These are phyloP conservation scores for Diplotaxis tenuifolia DNA, from an alignment of 345 rosid genomes.

Conservation along the genomic window DNA sequence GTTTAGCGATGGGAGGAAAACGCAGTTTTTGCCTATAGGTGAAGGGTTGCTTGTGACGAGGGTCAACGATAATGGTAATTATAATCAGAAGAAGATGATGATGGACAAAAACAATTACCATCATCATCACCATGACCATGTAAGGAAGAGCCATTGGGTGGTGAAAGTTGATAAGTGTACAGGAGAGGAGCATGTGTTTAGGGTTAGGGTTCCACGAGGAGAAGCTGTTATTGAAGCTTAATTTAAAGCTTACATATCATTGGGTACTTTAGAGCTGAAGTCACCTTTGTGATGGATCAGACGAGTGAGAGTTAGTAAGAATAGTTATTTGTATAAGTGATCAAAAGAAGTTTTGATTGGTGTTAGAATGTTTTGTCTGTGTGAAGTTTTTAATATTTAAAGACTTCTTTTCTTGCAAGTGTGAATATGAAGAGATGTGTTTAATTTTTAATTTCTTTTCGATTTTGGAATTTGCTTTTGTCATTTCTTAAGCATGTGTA, in stretches of 20 bases:
- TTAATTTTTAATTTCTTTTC: neutral
- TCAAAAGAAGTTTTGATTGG: conserved; percentile 26
- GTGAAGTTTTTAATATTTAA: neutral
- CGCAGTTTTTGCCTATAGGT: conserved; percentile 78
- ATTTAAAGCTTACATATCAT: neutral
- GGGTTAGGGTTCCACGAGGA: conserved; percentile 59
- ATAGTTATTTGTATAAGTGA: conserved; percentile 21
- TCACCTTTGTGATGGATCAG: conserved; percentile 39
- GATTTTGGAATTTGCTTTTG: conserved; percentile 4
- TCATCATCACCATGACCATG: conserved; percentile 12
- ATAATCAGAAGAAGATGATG: conserved; percentile 21
- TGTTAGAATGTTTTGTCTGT: conserved; percentile 10
- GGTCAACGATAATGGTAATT: conserved; percentile 37
- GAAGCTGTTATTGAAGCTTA: conserved; percentile 54
- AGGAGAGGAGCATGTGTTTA: conserved; percentile 83
- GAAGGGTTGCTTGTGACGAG: conserved; percentile 67
- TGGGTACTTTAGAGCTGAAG: conserved; percentile 3
- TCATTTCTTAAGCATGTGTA: conserved; percentile 8
- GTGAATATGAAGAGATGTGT: conserved; percentile 22
- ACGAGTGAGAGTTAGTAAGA: conserved; percentile 33
- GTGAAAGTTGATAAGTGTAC: conserved; percentile 79
- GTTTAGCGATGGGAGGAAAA: conserved; percentile 50
- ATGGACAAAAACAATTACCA: neutral
- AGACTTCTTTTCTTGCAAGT: conserved; percentile 15
- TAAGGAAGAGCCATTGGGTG: conserved; percentile 70